Conservation (phyloP, 164 flowering plant genomes). For the Vitis labrusca region DNA sequence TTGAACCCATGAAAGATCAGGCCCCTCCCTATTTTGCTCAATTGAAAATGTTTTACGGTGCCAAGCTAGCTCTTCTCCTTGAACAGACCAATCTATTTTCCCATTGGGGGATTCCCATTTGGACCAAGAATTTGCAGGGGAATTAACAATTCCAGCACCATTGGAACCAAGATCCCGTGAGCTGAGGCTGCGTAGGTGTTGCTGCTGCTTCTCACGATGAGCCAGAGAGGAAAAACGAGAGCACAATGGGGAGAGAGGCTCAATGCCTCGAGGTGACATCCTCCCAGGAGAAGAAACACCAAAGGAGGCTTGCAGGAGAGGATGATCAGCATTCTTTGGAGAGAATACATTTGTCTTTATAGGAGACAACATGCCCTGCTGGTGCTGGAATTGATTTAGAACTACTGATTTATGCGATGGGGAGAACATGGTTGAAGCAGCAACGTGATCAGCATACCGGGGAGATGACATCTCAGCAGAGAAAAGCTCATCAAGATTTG, state of each 20-base stretch:
- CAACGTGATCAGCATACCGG: slow-evolving; percentile 13
- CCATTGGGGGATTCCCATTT: slow-evolving; percentile 37
- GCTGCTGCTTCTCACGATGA: slow-evolving; percentile 71
- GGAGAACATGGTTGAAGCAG: slow-evolving; percentile 13
- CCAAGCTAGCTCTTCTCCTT: slow-evolving; percentile 18
- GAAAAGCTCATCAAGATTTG: slow-evolving; percentile 19
- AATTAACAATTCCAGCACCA: slow-evolving; percentile 38
- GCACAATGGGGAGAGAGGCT: slow-evolving; percentile 77
- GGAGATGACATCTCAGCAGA: slow-evolving; percentile 20
- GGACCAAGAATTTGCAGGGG: slow-evolving; percentile 53
- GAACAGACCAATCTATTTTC: slow-evolving; percentile 41
- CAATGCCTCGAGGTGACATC: slow-evolving; percentile 80
- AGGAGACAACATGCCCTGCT: slow-evolving; percentile 21
- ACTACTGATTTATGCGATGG: slow-evolving; percentile 17
- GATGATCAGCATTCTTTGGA: slow-evolving; percentile 66
- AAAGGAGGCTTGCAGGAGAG: slow-evolving; percentile 65
- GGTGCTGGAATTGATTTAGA: slow-evolving; percentile 18
- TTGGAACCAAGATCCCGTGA: slow-evolving; percentile 28
- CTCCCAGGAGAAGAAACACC: slow-evolving; percentile 59
- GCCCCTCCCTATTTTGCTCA: slow-evolving; percentile 45
- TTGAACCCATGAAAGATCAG: slow-evolving; percentile 44
- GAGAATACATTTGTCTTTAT: slow-evolving; percentile 35
- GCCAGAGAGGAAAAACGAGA: slow-evolving; percentile 60
- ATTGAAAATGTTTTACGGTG: slow-evolving; percentile 52
- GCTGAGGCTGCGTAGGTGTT: slow-evolving; percentile 76